phyloP scores from a whole-genome alignment of 2,329 filamentous ascomycete species.

The Monosporascus sp. region DNA sequence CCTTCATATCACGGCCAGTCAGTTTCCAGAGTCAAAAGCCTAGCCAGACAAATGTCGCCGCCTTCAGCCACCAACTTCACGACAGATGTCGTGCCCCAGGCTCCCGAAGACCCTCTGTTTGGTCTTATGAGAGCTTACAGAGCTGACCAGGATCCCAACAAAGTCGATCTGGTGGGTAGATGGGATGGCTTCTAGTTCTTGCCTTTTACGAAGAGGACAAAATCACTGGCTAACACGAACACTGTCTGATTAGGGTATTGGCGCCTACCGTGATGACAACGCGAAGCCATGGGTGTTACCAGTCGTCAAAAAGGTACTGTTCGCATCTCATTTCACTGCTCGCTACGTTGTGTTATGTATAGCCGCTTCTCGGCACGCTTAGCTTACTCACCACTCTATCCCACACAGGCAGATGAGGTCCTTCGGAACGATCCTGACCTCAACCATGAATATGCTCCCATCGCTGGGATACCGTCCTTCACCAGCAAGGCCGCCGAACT shows the following conservation, averaged over 20 bases:
- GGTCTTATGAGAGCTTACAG: slow-evolving; percentile 85
- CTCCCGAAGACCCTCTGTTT: slow-evolving; percentile 92
- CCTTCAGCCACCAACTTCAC: slow-evolving; percentile 64
- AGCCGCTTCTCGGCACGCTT: slow-evolving; percentile 1
- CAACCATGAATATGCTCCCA: slow-evolving; percentile 98
- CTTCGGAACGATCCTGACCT: slow-evolving; percentile 82
- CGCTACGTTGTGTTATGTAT: neutral
- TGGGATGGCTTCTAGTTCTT: neutral
- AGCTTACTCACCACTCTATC: slow-evolving; percentile 17
- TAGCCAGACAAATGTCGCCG: slow-evolving; percentile 67
- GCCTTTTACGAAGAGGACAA: neutral
- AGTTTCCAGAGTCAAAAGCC: slow-evolving; percentile 51
- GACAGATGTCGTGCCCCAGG: slow-evolving; percentile 73
- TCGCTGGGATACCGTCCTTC: slow-evolving; percentile 80
- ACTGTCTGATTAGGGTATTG: slow-evolving; percentile 54
- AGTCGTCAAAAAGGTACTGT: slow-evolving; percentile 85
- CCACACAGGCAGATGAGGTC: slow-evolving; percentile 75
- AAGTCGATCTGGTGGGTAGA: slow-evolving; percentile 78
- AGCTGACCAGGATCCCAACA: slow-evolving; percentile 69
- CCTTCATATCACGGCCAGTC: slow-evolving; percentile 39
- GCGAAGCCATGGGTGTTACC: slow-evolving; percentile 97
- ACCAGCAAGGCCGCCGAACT: slow-evolving; percentile 87
- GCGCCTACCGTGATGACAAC: slow-evolving; percentile 90
- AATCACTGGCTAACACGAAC: slow-evolving; percentile 5
- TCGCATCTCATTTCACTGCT: neutral